A percentile compares a stretch with the other conserved stretches of the same genome.
Conservation (phyloP, 1,284 basidiomycete genomes). For the Ceratobasidium papillatum region DNA sequence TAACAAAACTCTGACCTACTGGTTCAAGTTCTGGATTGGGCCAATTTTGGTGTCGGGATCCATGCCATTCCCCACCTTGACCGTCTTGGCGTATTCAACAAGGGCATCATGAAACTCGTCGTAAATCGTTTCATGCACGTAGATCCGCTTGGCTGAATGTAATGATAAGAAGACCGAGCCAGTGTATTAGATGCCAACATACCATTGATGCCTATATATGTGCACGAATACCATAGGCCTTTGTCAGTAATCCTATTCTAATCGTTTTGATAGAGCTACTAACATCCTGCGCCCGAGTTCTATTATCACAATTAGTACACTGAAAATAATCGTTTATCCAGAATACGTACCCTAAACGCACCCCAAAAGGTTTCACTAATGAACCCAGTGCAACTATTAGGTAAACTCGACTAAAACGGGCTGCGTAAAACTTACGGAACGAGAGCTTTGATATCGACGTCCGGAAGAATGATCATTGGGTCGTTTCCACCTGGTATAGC, state of each 20-base stretch:
- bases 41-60: slow-evolving; percentile 47
- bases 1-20: neutral
- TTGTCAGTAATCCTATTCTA: slow-evolving; percentile 7
- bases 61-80: slow-evolving; percentile 62
- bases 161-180: neutral
- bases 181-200: neutral
- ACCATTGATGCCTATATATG: slow-evolving; percentile 1
- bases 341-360: neutral
- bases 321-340: neutral
- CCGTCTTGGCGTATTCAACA: slow-evolving; percentile 51
- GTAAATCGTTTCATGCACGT: slow-evolving; percentile 59
- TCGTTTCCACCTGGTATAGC: slow-evolving; percentile 4
- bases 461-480: slow-evolving; percentile 17
- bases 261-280: neutral
- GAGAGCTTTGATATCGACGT: slow-evolving; percentile 8
- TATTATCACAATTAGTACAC: neutral
- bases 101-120: slow-evolving; percentile 53
- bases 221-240: too few relatives aligned
- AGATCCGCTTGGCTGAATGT: slow-evolving; percentile 58
- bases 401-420: neutral
- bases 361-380: slow-evolving; percentile 10
- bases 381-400: neutral
- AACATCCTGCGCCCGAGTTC: neutral
- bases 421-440: slow-evolving; percentile 7
- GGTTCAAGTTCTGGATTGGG: slow-evolving; percentile 6